phyloP scores from a whole-genome alignment of 805 yeast species.

The Kluyveromyces nonfermentans region DNA sequence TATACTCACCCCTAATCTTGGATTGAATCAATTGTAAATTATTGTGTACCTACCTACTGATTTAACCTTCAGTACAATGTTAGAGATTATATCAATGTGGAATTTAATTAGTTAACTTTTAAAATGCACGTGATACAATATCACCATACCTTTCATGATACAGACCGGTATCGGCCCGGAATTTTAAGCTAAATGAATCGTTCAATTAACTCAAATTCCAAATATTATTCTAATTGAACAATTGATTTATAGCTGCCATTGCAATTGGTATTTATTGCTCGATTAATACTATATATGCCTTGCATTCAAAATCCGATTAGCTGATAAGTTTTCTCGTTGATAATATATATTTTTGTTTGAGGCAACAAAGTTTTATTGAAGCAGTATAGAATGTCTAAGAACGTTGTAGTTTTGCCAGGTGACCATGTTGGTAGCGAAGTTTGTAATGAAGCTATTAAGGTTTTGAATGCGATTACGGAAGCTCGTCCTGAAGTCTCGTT shows the following conservation, averaged over 20 bases:
- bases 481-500: slow-evolving; percentile 51
- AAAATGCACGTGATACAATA: not conserved
- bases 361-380: not conserved
- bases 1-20: not conserved
- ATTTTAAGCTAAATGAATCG: too few relatives aligned
- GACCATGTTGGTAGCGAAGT: slow-evolving; percentile 96
- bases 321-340: not conserved
- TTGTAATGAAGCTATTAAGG: slow-evolving; percentile 84
- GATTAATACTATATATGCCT: not conserved
- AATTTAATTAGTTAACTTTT: not conserved
- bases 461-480: slow-evolving; percentile 65
- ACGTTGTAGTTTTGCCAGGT: slow-evolving; percentile 84
- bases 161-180: not conserved
- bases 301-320: not conserved
- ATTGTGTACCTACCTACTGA: not conserved
- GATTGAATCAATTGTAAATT: not conserved
- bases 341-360: not conserved
- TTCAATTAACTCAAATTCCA: too few relatives aligned
- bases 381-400: slow-evolving; percentile 34
- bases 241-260: too few relatives aligned
- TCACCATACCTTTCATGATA: too few relatives aligned
- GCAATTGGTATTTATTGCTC: too few relatives aligned
- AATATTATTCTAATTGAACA: too few relatives aligned
- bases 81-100: not conserved
- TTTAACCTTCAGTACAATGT: not conserved